Conservation (phyloP, 129 eudicot species). For the Pseudognaphalium luteoalbum region DNA sequence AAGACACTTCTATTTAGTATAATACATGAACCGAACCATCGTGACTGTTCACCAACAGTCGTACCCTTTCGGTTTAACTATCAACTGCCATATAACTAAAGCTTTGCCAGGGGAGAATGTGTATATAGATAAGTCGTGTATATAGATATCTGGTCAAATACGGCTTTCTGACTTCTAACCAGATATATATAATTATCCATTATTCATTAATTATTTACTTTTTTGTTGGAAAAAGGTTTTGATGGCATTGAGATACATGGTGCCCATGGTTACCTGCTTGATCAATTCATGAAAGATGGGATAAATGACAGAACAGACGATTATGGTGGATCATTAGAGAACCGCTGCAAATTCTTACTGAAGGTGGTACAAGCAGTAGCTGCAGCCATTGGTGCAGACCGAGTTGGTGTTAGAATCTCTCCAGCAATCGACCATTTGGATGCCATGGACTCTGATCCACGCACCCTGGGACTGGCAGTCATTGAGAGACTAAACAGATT, state of each 20-base stretch:
- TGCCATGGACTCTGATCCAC: conserved; percentile 90
- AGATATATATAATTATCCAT: neutral
- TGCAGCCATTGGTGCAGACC: conserved; percentile 65
- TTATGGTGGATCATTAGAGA: conserved; percentile 76
- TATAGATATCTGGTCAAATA: neutral
- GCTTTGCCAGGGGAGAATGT: too few relatives aligned
- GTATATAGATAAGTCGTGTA: too few relatives aligned
- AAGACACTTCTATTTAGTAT: too few relatives aligned
- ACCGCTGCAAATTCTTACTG: conserved; percentile 69
- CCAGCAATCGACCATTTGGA: conserved; percentile 97
- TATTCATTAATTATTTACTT: too few relatives aligned
- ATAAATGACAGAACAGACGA: conserved; percentile 77
- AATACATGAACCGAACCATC: too few relatives aligned
- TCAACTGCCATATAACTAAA: too few relatives aligned
- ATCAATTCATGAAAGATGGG: conserved; percentile 86
- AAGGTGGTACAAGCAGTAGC: conserved; percentile 59
- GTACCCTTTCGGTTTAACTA: too few relatives aligned
- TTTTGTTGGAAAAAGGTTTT: conserved; percentile 48
- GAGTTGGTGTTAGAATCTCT: conserved; percentile 78
- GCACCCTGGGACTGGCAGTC: conserved; percentile 65
- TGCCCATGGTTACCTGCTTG: conserved; percentile 94
- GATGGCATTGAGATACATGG: conserved; percentile 97
- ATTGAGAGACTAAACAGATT: conserved; percentile 60
- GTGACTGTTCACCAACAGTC: too few relatives aligned
- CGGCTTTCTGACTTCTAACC: conserved; percentile 4